Evolutionary conservation across 2,329 filamentous ascomycete genomes (phyloP).

Genomic region (Cercospora sp.): DNA sequence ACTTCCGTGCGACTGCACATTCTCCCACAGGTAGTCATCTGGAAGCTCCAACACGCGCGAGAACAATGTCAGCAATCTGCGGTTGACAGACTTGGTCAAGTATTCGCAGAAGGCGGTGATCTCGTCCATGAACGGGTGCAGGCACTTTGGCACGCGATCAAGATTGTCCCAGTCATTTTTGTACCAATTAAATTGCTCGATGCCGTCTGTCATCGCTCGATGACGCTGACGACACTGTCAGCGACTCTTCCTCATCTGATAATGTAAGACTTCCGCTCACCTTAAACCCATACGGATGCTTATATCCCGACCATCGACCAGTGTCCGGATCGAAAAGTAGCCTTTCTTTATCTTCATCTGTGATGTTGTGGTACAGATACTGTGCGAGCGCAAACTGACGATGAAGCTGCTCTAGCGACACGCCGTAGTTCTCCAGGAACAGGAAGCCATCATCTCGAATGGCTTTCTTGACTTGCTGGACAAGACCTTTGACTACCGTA

Average conservation of each 20-base stretch:
- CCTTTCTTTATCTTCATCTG: conserved; percentile 51
- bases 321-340: conserved; percentile 52
- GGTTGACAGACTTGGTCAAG: conserved; percentile 51
- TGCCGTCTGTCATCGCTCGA: conserved; percentile 49
- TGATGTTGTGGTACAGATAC: conserved; percentile 53
- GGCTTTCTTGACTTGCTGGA: conserved; percentile 42
- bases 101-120: conserved; percentile 51
- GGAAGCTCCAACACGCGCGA: conserved; percentile 49
- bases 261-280: neutral
- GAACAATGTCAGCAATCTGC: conserved; percentile 42
- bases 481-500: conserved; percentile 45
- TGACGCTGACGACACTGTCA: conserved; percentile 35
- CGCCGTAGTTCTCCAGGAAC: conserved; percentile 54
- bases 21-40: conserved; percentile 47
- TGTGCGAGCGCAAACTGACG: conserved; percentile 55
- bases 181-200: conserved; percentile 59
- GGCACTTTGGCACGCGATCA: conserved; percentile 49
- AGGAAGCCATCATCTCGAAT: conserved; percentile 41
- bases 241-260: no score
- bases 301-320: conserved; percentile 54
- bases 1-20: conserved; percentile 47
- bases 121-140: conserved; percentile 54
- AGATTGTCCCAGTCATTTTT: conserved; percentile 48
- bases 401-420: conserved; percentile 52
- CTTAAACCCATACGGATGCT: conserved; percentile 45